A percentile compares a stretch with the other conserved stretches of the same genome.
Evolutionary conservation across 2,329 filamentous ascomycete species (phyloP).

Genomic region (Phialocephala subalpina): DNA sequence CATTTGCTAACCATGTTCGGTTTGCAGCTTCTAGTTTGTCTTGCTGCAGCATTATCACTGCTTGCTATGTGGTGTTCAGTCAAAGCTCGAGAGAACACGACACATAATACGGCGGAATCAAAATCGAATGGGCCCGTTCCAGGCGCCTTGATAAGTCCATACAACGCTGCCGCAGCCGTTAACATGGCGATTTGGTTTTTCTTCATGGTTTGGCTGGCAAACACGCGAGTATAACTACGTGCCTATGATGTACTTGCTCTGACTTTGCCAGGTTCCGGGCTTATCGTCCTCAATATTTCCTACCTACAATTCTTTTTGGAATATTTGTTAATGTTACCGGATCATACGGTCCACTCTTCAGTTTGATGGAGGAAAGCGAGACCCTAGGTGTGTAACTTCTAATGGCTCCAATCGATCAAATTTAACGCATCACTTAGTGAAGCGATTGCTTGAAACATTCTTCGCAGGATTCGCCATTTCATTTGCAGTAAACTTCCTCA

Average conservation of each 20-base stretch:
- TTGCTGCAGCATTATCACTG: not conserved
- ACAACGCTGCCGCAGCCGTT: constrained; percentile 20
- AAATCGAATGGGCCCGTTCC: constrained; percentile 21
- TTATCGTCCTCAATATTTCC: constrained; percentile 23
- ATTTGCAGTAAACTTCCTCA: not conserved
- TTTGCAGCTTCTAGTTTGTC: constrained; percentile 1
- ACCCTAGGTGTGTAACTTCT: constrained; percentile 9
- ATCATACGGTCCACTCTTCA: constrained; percentile 17
- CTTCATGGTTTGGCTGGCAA: constrained; percentile 23
- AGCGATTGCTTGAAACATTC: not conserved
- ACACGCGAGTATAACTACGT: constrained; percentile 14
- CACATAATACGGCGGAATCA: not conserved
- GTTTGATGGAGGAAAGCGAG: constrained; percentile 18
- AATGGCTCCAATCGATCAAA: not conserved
- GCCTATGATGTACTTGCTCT: not conserved
- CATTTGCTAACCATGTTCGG: not conserved
- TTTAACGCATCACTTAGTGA: not conserved
- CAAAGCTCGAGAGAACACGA: constrained; percentile 3
- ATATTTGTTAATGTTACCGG: constrained; percentile 17
- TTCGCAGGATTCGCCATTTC: constrained; percentile 3
- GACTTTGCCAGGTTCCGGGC: constrained; percentile 13
- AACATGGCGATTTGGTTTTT: constrained; percentile 25
- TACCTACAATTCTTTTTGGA: constrained; percentile 14
- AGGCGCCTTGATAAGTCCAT: constrained; percentile 17
- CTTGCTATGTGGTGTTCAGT: not conserved